These are phyloP conservation scores for Byssothecium circinans DNA, from an alignment of 2,329 filamentous ascomycete genomes.

Conservation along the genomic window DNA sequence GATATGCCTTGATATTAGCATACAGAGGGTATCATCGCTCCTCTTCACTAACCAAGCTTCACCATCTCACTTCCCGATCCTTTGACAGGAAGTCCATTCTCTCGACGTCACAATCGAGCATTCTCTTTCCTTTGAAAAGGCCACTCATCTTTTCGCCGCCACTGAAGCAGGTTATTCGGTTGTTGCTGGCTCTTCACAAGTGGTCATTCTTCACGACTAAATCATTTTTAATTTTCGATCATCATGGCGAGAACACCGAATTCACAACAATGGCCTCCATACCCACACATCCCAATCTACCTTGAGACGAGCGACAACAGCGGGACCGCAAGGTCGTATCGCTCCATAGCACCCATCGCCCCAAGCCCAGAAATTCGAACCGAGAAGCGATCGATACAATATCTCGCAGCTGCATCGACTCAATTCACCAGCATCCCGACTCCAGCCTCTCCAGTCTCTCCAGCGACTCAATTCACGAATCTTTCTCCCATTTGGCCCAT, in stretches of 20 bases:
- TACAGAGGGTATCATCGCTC: constrained; percentile 13
- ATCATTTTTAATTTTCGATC: not conserved
- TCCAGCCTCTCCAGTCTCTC: not conserved
- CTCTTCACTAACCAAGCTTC: constrained; percentile 10
- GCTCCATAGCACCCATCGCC: constrained; percentile 24
- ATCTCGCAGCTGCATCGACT: constrained; percentile 4
- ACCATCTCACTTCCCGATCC: not conserved
- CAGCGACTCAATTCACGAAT: constrained; percentile 7
- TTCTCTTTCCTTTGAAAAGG: not conserved
- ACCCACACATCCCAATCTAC: constrained; percentile 29
- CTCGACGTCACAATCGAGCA: not conserved
- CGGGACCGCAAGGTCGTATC: constrained; percentile 16
- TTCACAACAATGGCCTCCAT: constrained; percentile 21
- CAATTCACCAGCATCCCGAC: constrained; percentile 3
- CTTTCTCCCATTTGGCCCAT: constrained; percentile 23
- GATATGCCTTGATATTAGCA: constrained; percentile 21
- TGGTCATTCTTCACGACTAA: constrained; percentile 6
- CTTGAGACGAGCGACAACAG: constrained; percentile 23
- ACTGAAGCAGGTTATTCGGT: constrained; percentile 1
- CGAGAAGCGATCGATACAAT: constrained; percentile 1
- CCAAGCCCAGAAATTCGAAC: constrained; percentile 19
- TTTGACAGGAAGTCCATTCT: constrained; percentile 3
- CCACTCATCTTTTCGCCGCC: not conserved
- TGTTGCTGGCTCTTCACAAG: constrained; percentile 22
- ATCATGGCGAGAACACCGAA: constrained; percentile 9